Evolutionary conservation across 345 rosid genomes (phyloP), one percentile per base, ranked within the genome.

Genomic region (Cardiospermum halicacabum): DNA sequence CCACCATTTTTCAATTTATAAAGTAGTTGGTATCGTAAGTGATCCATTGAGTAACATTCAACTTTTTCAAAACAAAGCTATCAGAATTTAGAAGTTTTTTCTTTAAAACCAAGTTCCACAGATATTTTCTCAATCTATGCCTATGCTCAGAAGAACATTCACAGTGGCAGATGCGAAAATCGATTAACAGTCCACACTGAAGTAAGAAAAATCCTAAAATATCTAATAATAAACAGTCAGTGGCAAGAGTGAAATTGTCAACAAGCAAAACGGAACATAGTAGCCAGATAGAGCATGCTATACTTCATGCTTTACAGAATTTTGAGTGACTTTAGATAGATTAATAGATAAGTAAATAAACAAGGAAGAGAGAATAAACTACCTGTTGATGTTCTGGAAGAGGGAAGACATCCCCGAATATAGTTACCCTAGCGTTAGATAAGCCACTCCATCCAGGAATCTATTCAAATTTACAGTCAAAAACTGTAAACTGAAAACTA

Each of bases 361-460:
- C 30, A 16, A 19, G 8, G 54, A 34, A 50, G 11, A 40, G 30
- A 24, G 24, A 51, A 45, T 45, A 34, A 42, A 45, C 21, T 3
- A 91, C 99, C 93, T 94, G 97, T 64, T 91, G 84, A 53, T 84
- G 60, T 72, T 87, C 93, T 34, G 90, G 89, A 72, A 94, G 91
- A 13, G 97, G 99, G 78, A 81, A 78, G 28, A 91, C 85, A 74
- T 94, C 97, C 0, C 99, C 99, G 72, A 94, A 94, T 13, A 94
- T 82, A 36, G 99, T 89, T 58, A 85, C 99, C 68, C 99, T 84
- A 58, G 99, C 99, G 78, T 91, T 94, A 31, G 97, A 94, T 78
- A 94, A 89, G 84, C 96, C 80, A 74, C 90, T 94, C 99, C 97
- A 91, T 66, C 97, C 96, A 24, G 97, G 99, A 73, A 94, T 85